phyloP scores from a whole-genome alignment of 495 filamentous ascomycete species.

The Aspergillus olivimuriae region DNA sequence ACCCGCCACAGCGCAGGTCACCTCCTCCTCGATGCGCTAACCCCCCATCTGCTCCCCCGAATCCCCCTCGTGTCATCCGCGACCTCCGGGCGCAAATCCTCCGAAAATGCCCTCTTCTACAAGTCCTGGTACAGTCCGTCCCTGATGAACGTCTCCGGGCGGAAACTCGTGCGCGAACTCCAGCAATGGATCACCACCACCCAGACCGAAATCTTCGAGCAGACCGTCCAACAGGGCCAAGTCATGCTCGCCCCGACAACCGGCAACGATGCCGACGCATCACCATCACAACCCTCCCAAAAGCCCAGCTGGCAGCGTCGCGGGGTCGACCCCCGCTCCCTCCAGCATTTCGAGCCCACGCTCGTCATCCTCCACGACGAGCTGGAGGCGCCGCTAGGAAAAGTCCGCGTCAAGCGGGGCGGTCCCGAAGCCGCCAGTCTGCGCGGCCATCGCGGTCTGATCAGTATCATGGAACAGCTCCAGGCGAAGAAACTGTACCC shows the following conservation, averaged over 20 bases:
- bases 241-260: too few relatives aligned
- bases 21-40: constrained; percentile 53
- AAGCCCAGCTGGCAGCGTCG: constrained; percentile 5
- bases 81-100: constrained; percentile 17
- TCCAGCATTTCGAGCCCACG: constrained; percentile 26
- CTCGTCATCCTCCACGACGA: constrained; percentile 82
- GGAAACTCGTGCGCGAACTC: constrained; percentile 31
- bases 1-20: constrained; percentile 84
- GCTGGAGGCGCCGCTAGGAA: constrained; percentile 62
- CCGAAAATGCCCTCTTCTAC: constrained; percentile 43
- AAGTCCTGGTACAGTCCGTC: constrained; percentile 62
- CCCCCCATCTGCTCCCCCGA: constrained; percentile 36
- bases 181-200: constrained; percentile 39
- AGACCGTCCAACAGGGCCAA: background rate
- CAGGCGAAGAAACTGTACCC: constrained; percentile 27
- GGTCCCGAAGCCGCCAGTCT: constrained; percentile 46
- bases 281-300: background rate
- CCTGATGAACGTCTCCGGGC: constrained; percentile 70
- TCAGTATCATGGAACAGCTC: constrained; percentile 52
- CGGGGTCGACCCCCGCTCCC: constrained; percentile 7
- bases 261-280: background rate
- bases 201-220: constrained; percentile 32
- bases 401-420: constrained; percentile 52
- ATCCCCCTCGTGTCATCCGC: constrained; percentile 36
- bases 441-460: constrained; percentile 75